A percentile compares a stretch with the other conserved stretches of the same genome.
phyloP scores from a whole-genome alignment of 1,139 yeast species.

The Eremothecium cymbalariae region DNA sequence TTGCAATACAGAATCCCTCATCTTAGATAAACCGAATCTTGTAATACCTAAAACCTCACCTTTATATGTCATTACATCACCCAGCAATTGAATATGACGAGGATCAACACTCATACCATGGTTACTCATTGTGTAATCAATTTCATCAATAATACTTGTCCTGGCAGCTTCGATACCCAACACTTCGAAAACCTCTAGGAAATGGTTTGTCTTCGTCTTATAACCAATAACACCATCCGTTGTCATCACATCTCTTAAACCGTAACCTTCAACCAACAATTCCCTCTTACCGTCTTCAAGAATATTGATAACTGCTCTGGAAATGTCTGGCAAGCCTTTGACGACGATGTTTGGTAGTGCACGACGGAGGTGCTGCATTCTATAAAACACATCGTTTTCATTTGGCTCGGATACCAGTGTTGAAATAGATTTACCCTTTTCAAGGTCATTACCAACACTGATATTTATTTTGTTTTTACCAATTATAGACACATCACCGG shows the following conservation, averaged over 20 bases:
- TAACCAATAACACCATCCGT: slow-evolving; percentile 94
- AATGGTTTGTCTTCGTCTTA: slow-evolving; percentile 83
- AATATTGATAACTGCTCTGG: slow-evolving; percentile 94
- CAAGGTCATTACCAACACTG: slow-evolving; percentile 52
- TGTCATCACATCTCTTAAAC: slow-evolving; percentile 91
- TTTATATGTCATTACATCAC: slow-evolving; percentile 98
- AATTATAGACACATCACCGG: slow-evolving; percentile 61
- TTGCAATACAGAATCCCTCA: slow-evolving; percentile 97
- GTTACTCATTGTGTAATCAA: slow-evolving; percentile 95
- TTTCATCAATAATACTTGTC: slow-evolving; percentile 83
- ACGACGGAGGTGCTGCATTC: slow-evolving; percentile 84
- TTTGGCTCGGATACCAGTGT: slow-evolving; percentile 39
- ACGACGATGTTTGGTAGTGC: slow-evolving; percentile 80
- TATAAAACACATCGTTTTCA: slow-evolving; percentile 64
- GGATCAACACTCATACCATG: slow-evolving; percentile 99
- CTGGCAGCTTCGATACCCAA: slow-evolving; percentile 98
- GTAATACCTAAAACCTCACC: slow-evolving; percentile 98
- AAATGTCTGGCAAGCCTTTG: slow-evolving; percentile 82
- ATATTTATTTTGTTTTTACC: slow-evolving; percentile 70
- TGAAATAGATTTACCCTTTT: slow-evolving; percentile 36
- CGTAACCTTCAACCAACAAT: slow-evolving; percentile 94
- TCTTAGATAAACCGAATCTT: slow-evolving; percentile 92
- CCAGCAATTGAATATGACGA: slow-evolving; percentile 93
- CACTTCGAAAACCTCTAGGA: slow-evolving; percentile 80
- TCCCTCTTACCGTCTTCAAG: slow-evolving; percentile 78